Evolutionary conservation across 1,139 yeast genomes (phyloP).

Genomic region (Kurtzmaniella quercitrusa): DNA sequence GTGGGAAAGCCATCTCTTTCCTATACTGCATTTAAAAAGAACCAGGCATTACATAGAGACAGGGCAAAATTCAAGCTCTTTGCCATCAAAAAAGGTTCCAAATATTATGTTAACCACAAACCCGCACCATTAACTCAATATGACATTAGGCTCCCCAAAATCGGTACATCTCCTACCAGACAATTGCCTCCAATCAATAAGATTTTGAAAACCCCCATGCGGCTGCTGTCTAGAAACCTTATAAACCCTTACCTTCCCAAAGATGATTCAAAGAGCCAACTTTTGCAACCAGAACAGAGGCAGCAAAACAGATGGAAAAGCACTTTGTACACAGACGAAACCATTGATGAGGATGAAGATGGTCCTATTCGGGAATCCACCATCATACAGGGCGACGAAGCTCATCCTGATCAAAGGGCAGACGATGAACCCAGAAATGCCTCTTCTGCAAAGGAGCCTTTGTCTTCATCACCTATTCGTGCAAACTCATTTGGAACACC

Average conservation of each 20-base stretch:
- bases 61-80: constrained; percentile 26
- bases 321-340: constrained; percentile 26
- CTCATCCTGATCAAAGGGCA: not conserved
- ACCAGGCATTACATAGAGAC: constrained; percentile 6
- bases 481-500: constrained; percentile 42
- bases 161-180: constrained; percentile 3
- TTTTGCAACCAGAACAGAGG: not conserved
- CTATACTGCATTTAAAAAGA: constrained; percentile 19
- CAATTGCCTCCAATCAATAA: constrained; percentile 40
- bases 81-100: constrained; percentile 29
- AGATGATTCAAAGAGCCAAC: constrained; percentile 5
- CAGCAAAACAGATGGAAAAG: constrained; percentile 4
- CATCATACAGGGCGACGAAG: not conserved
- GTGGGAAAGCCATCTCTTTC: constrained; percentile 17
- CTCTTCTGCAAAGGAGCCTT: constrained; percentile 9
- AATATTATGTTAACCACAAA: constrained; percentile 18
- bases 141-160: constrained; percentile 1
- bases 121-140: constrained; percentile 10
- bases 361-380: constrained; percentile 8
- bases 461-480: constrained; percentile 31
- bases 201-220: constrained; percentile 44
- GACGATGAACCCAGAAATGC: not conserved
- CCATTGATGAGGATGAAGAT: constrained; percentile 34
- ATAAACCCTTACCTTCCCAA: constrained; percentile 12
- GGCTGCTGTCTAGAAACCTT: constrained; percentile 24